These are phyloP conservation scores for Wickerhamia fluorescens DNA, from an alignment of 805 yeast species.

Conservation along the genomic window DNA sequence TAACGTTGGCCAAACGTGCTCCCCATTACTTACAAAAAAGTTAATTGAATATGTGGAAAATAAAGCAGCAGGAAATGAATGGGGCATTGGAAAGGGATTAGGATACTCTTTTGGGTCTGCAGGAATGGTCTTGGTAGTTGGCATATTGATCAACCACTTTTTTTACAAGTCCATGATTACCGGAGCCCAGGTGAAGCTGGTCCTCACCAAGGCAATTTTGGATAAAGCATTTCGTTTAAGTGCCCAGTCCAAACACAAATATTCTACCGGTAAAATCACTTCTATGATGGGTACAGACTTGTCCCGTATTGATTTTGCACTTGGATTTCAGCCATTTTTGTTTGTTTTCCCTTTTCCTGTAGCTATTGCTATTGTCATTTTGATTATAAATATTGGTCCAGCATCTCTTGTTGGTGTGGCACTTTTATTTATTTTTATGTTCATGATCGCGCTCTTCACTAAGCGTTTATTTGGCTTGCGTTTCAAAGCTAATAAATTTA, in stretches of 20 bases:
- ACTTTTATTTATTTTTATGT: constrained; percentile 21
- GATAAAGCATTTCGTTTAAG: constrained; percentile 17
- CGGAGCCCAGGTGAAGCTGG: constrained; percentile 21
- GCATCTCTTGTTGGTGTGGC: constrained; percentile 21
- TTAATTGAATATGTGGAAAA: constrained; percentile 29
- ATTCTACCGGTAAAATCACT: constrained; percentile 17
- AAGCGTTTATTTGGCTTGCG: constrained; percentile 50
- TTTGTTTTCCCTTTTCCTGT: constrained; percentile 18
- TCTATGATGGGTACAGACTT: constrained; percentile 23
- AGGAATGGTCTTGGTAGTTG: constrained; percentile 17
- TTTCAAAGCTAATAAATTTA: constrained; percentile 48
- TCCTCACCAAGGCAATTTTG: constrained; percentile 17
- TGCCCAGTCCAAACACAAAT: constrained; percentile 15
- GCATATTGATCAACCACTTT: constrained; percentile 18
- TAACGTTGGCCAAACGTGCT: constrained; percentile 17
- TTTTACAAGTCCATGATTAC: constrained; percentile 18
- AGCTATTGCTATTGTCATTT: constrained; percentile 17
- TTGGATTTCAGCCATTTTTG: constrained; percentile 20
- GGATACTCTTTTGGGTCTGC: constrained; percentile 37
- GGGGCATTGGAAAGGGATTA: constrained; percentile 26
- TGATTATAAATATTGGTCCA: constrained; percentile 17
- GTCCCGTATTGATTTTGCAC: constrained; percentile 21
- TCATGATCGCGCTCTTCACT: constrained; percentile 40
- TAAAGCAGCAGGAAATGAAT: constrained; percentile 18
- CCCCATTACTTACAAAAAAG: constrained; percentile 31